Evolutionary conservation across 23 red algal species (phyloP), one percentile per base, ranked within the genome.

Genomic region (Gracilariopsis chorda): DNA sequence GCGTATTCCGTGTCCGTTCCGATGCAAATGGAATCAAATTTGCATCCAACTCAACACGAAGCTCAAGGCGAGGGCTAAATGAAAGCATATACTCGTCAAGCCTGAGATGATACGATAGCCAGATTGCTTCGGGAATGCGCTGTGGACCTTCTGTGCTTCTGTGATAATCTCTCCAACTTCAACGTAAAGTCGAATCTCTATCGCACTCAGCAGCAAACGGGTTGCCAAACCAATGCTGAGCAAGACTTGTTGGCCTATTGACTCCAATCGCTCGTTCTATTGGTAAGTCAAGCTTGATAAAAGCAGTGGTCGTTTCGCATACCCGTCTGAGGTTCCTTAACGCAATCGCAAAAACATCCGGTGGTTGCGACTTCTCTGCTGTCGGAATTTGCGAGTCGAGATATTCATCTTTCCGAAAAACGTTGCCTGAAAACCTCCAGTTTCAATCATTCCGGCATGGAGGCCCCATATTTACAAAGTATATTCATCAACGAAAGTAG

Each of bases 41-140:
- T 51, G 76, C 36, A 23, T 52, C 76, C 8, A 80, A 47, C 76
- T 80, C 76, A 34, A 55, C 76, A 24, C 55, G 76, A 20, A 80
- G 36, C 25, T 47, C 49, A 8, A 80, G 76, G 25, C 76, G 76
- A 53, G 37, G 30, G 8, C 43, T 80, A 20, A 51, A 23, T 19
- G 13, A 49, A 40, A 80, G 25, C 33, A 80, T 17, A 9, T 51
- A 49, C 49, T 80, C 33, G 10, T 40, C 76, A 28, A 55, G n/a
- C 34, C 24, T 80, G 7, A 23, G 8, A 17, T 47, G 76, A 27
- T 20, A 51, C 14, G 21, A 20, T 10, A n/a, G 42, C 76, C 76
- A 80, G 20, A 34, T 40, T 14, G 14, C 16, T 80, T 24, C 46
- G 36, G 9, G 20, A 30, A 80, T 14, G 17, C 44, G 21, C 7